Percentiles rank a stretch among this genome's conserved stretches.
These are phyloP conservation scores for Eucalyptus cladocalyx DNA, from an alignment of 345 rosid species.

Conservation along the genomic window DNA sequence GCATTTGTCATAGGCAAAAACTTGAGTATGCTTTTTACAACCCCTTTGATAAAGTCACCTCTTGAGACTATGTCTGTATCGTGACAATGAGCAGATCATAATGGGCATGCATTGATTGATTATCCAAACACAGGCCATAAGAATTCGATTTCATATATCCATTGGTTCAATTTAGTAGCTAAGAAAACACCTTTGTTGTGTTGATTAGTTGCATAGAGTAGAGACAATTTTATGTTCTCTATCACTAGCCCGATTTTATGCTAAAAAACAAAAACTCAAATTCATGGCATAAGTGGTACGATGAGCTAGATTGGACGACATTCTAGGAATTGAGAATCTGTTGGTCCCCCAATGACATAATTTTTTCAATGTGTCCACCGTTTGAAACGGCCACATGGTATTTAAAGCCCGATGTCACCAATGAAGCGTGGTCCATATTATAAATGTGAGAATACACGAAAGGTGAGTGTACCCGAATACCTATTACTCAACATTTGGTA, in stretches of 20 bases:
- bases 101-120: too few species aligned
- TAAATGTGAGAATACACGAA: rapidly evolving
- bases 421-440: rapidly evolving
- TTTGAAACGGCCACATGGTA: neutral
- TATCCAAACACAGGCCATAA: too few species aligned
- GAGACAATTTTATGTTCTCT: neutral
- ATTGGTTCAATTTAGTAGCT: too few species aligned
- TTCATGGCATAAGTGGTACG: neutral
- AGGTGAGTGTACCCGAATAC: neutral
- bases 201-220: neutral
- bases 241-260: neutral
- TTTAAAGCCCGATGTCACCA: neutral
- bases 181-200: too few species aligned
- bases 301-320: neutral
- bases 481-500: neutral
- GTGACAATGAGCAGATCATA: too few species aligned
- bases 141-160: too few species aligned
- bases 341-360: neutral
- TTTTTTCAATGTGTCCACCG: neutral
- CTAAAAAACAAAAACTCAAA: neutral
- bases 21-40: too few species aligned
- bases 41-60: too few species aligned
- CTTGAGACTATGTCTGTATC: too few species aligned
- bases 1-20: too few species aligned
- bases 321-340: too few species aligned